Evolutionary conservation across 768 basidiomycete species (phyloP).

Genomic region (Amanita pallidorosea): DNA sequence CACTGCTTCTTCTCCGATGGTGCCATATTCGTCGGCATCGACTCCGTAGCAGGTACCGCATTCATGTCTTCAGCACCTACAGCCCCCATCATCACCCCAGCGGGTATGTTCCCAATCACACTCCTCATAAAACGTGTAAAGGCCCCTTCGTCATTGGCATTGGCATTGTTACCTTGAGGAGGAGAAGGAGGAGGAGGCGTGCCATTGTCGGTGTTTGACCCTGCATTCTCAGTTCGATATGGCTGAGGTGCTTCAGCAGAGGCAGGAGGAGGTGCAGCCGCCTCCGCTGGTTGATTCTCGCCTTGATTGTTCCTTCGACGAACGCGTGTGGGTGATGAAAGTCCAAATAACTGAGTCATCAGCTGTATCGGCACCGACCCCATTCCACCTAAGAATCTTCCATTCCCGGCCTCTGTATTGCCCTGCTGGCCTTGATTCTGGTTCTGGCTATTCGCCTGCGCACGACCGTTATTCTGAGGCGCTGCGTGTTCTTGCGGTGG

Average conservation of each 20-base stretch:
- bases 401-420: background rate
- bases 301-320: conserved; percentile 6
- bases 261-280: background rate
- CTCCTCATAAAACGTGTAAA: conserved; percentile 10
- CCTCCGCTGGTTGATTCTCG: background rate
- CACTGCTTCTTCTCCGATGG: conserved; percentile 34
- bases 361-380: background rate
- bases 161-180: background rate
- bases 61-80: background rate
- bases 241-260: background rate
- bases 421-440: background rate
- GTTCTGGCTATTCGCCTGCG: too few species aligned
- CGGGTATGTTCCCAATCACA: background rate
- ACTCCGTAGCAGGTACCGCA: conserved; percentile 1
- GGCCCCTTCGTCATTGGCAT: background rate
- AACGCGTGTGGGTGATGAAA: background rate
- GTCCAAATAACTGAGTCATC: background rate
- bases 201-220: background rate
- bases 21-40: background rate
- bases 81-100: background rate
- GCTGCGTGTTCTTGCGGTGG: background rate
- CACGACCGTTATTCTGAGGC: background rate
- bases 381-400: background rate
- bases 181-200: background rate
- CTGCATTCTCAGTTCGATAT: background rate